Percentiles rank a stretch among this genome's conserved stretches.
phyloP scores from a whole-genome alignment of 106 monocot species.

The Dendrobium nobile region DNA sequence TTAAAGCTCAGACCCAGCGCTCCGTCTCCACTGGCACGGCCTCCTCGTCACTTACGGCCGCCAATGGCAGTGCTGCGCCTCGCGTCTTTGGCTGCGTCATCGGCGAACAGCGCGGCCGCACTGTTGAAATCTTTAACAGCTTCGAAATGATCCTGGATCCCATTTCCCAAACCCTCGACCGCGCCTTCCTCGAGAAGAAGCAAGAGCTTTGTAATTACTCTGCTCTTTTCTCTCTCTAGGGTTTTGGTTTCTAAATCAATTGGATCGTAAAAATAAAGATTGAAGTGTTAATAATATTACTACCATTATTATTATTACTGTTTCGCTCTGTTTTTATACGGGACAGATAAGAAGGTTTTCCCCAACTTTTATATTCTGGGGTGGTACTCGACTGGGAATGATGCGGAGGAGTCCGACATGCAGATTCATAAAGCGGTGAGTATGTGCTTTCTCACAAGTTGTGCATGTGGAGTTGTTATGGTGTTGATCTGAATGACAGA shows the following conservation, averaged over 20 bases:
- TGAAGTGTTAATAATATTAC: background rate
- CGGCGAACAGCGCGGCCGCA: slow-evolving; percentile 87
- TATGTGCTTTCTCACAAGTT: background rate
- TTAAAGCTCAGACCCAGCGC: slow-evolving; percentile 57
- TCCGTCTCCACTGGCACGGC: slow-evolving; percentile 10
- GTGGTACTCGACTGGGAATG: slow-evolving; percentile 94
- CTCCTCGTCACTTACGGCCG: slow-evolving; percentile 1
- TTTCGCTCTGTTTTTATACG: slow-evolving; percentile 2
- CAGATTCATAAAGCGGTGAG: slow-evolving; percentile 87
- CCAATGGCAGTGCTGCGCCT: slow-evolving; percentile 19
- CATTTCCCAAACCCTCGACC: slow-evolving; percentile 56
- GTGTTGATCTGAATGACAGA: background rate
- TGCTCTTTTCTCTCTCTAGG: slow-evolving; percentile 3
- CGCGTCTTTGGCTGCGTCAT: slow-evolving; percentile 94
- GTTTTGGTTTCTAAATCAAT: background rate
- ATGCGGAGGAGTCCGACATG: slow-evolving; percentile 88
- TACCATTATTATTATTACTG: background rate
- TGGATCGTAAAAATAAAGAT: background rate
- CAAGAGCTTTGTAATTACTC: slow-evolving; percentile 71
- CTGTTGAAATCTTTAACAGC: slow-evolving; percentile 98
- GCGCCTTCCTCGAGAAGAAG: slow-evolving; percentile 83
- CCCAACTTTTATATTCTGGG: slow-evolving; percentile 81
- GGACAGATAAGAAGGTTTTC: slow-evolving; percentile 94
- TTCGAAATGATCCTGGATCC: slow-evolving; percentile 80
- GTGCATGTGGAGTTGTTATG: background rate